Conservation (phyloP, 1,284 basidiomycete species). For the Mycosarcoma mackinlayi region DNA sequence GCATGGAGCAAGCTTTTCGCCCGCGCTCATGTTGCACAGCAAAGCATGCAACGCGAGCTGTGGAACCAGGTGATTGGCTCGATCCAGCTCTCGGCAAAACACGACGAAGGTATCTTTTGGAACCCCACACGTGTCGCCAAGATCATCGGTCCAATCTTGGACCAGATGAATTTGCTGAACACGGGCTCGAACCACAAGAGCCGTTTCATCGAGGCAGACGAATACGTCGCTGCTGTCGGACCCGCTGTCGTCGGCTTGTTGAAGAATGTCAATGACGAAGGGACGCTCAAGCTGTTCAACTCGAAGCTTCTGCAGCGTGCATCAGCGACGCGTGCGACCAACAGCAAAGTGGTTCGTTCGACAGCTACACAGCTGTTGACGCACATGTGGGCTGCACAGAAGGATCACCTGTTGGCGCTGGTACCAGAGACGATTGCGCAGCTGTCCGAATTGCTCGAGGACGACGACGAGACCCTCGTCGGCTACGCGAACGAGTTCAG, state of each 20-base stretch:
- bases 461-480: constrained; percentile 70
- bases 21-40: constrained; percentile 28
- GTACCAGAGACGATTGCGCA: constrained; percentile 73
- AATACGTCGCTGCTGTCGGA: constrained; percentile 15
- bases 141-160: constrained; percentile 74
- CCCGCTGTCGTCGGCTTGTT: constrained; percentile 72
- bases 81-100: constrained; percentile 78
- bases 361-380: constrained; percentile 79
- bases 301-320: constrained; percentile 81
- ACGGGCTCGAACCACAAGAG: neutral
- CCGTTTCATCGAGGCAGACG: neutral
- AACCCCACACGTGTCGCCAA: constrained; percentile 80
- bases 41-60: constrained; percentile 65
- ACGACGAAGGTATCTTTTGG: constrained; percentile 92
- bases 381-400: constrained; percentile 76
- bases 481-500: constrained; percentile 69
- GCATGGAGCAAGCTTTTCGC: constrained; percentile 43
- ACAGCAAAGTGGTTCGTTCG: constrained; percentile 65
- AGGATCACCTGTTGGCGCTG: constrained; percentile 74
- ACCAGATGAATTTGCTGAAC: constrained; percentile 72
- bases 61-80: constrained; percentile 78
- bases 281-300: constrained; percentile 82
- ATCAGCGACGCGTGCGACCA: constrained; percentile 72
- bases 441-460: constrained; percentile 71
- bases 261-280: constrained; percentile 73